phyloP scores from a whole-genome alignment of 2,329 filamentous ascomycete species.

The Penicillium corylophilum region DNA sequence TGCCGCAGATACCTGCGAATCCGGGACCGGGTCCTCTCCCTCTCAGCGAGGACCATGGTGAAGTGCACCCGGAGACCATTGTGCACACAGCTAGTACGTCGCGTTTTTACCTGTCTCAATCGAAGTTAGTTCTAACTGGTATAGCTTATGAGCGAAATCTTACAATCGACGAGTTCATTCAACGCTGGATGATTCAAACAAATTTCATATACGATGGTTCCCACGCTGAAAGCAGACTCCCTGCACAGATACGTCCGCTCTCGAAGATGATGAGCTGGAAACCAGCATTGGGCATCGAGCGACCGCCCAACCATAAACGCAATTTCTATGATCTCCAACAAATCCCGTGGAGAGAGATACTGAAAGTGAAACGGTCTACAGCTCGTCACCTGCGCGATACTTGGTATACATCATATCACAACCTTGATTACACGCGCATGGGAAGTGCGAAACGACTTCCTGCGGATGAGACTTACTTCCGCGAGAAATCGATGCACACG shows the following conservation, averaged over 20 bases:
- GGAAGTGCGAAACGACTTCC: constrained; percentile 32
- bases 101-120: background rate
- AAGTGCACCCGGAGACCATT: constrained; percentile 24
- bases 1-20: constrained; percentile 3
- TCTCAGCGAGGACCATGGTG: constrained; percentile 10
- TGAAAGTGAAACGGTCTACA: constrained; percentile 38
- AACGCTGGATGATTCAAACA: constrained; percentile 39
- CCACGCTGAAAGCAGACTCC: constrained; percentile 21
- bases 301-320: constrained; percentile 28
- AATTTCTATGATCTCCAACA: constrained; percentile 42
- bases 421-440: constrained; percentile 32
- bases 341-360: constrained; percentile 41
- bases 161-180: constrained; percentile 44
- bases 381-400: constrained; percentile 39
- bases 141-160: constrained; percentile 42
- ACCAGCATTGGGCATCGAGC: constrained; percentile 32
- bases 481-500: constrained; percentile 51
- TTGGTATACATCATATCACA: constrained; percentile 45
- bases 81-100: constrained; percentile 32
- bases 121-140: background rate
- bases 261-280: constrained; percentile 36
- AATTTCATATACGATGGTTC: constrained; percentile 13
- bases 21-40: constrained; percentile 4
- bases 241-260: constrained; percentile 27
- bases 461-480: constrained; percentile 48